Evolutionary conservation across 2,329 filamentous ascomycete species (phyloP), one percentile per base, ranked within the genome.

Genomic region (Plectosphaerella sp.): DNA sequence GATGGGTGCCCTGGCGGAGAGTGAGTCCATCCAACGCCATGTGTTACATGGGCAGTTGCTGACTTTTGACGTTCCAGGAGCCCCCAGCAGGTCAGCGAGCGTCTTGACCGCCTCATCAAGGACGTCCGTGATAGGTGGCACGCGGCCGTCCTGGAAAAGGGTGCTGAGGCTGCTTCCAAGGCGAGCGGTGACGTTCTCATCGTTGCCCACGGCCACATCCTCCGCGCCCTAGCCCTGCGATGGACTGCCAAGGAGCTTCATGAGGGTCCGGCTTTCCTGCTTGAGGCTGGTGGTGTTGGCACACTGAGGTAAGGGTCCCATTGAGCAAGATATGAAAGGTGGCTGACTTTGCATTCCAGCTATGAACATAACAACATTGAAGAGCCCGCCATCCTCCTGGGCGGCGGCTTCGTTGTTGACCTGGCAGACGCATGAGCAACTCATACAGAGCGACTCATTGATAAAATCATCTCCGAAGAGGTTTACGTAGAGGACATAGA

Each of bases 211-310:
- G 92, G 92, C 0, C 92, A 96, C 71, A 93, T 96, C 52, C 73
- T 97, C 50, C 79, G 92, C 15, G 89, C 90, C 0, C 91, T 97
- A 67, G 91, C 92, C 7, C 89, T 93, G 76, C 79, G 91, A 33
- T 97, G 92, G 92, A 80, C 86, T 0, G 83, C 84, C 0, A 88
- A 88, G 72, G 76, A 82, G 12, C 74, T 97, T 53, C 80, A 83
- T 51, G 86, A 91, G 48, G 91, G 88, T 8, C 88, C 90, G 39
- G 82, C 85, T 6, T 84, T 97, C 65, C 76, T 96, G 55, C 73
- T 97, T n/a, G 92, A 97, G 67, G 88, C 90, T 6, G 90, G 90
- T n/a, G 90, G 89, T 59, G 85, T 94, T 1, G 89, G 88, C 0
- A 89, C 88, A 2, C 66, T 95, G 60, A 93, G 87, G 85, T 87